Evolutionary conservation across 345 rosid species (phyloP).

Genomic region (Salix caprea): DNA sequence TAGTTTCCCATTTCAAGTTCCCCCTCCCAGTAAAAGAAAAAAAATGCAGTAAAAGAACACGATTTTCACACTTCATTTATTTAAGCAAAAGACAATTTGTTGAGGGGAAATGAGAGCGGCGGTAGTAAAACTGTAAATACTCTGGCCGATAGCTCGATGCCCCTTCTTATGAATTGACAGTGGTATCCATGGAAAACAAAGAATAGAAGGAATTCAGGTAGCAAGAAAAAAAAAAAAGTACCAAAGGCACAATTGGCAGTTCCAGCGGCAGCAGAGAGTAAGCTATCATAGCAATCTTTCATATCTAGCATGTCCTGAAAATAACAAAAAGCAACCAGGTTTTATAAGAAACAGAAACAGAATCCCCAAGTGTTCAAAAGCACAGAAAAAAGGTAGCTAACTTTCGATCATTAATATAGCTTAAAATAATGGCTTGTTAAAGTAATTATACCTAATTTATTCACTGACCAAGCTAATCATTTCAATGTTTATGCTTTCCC

Average conservation of each 20-base stretch:
- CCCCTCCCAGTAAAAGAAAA: not conserved
- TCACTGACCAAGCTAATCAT: not conserved
- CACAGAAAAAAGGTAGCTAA: not conserved
- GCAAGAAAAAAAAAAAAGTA: constrained; percentile 14
- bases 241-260: constrained; percentile 95
- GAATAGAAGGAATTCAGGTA: not conserved
- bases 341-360: not conserved
- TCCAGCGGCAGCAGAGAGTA: constrained; percentile 91
- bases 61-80: not conserved
- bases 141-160: not conserved
- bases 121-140: not conserved
- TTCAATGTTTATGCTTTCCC: not conserved
- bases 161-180: not conserved
- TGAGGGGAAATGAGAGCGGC: not conserved
- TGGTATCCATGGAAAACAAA: not conserved
- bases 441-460: not conserved
- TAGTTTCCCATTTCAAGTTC: not conserved
- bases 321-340: constrained; percentile 9
- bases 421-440: not conserved
- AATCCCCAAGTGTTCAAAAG: not conserved
- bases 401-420: not conserved
- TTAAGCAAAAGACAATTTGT: not conserved
- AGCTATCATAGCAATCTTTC: constrained; percentile 89
- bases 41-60: not conserved
- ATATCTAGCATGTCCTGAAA: constrained; percentile 80